Evolutionary conservation across 768 basidiomycete genomes (phyloP), one percentile per base, ranked within the genome.

Genomic region (Polyporus arcularius): DNA sequence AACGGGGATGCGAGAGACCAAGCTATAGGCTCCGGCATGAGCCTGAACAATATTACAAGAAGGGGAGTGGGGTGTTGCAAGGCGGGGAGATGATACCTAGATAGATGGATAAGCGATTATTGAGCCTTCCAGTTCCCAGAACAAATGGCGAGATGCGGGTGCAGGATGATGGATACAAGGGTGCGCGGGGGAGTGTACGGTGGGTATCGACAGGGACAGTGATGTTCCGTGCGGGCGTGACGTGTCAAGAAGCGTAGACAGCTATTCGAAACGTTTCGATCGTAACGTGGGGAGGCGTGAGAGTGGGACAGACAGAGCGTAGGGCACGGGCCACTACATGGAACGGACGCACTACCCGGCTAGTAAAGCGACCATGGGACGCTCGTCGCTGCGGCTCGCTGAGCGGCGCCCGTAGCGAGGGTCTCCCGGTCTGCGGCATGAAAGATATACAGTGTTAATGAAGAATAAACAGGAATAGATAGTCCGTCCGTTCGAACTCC

Each of bases 381-480:
- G 32, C 32, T 35, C 32, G 32, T 35, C 32, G 32, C 32, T 10
- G n/a, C 43, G 43, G 14, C 16, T 16, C 21, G 43, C 43, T n/a
- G 43, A 16, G 14, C 43, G 43, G 12, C 21, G 5, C 26, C 12
- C 8, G 26, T 26, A 3, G 46, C 7, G 46, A 30, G 21, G 28
- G 2, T 30, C 9, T 30, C 10, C 12, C 21, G 46, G 26, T 26
- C 10, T 48, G 21, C 9, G 21, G 50, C 21, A 18, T n/a, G 53
- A 58, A 59, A 30, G 35, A 63, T 63, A 55, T 63, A 63, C 62
- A 59, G 38, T 21, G 62, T 55, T 63, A 63, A 56, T 59, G 62
- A 63, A 32, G 53, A 63, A 63, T 63, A 63, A 63, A 63, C 48
- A 63, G 31, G 50, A n/a, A 61, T 63, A 63, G 62, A 63, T 63